These are phyloP conservation scores for Vaccinium vitisidaea DNA, from an alignment of 148 eudicot genomes.

Conservation along the genomic window DNA sequence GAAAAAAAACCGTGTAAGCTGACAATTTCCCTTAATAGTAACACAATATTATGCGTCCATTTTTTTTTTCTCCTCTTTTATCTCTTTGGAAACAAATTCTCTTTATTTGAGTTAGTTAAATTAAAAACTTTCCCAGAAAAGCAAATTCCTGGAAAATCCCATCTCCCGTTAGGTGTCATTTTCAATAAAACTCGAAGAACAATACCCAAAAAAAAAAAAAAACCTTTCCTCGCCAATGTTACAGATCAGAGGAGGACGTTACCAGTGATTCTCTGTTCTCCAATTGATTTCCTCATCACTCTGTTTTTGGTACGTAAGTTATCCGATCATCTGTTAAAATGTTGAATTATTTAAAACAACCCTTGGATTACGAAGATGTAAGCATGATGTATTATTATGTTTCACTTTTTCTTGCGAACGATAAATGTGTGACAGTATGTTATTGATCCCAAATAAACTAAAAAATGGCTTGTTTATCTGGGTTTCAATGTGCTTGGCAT, in stretches of 20 bases:
- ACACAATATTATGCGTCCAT: neutral
- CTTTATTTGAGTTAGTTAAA: neutral
- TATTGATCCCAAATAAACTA: neutral
- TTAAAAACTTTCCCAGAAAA: conserved; percentile 4
- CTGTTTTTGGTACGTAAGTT: neutral
- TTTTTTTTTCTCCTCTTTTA: neutral
- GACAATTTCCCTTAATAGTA: neutral
- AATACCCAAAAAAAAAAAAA: too few species aligned
- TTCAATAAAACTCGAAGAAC: neutral
- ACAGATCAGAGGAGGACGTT: neutral
- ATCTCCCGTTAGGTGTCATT: neutral
- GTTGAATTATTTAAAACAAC: neutral
- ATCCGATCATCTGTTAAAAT: neutral
- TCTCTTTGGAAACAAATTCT: too few species aligned
- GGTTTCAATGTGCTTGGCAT: neutral
- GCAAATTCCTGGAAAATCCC: neutral
- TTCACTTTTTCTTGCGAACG: neutral
- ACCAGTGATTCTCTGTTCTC: conserved; percentile 2
- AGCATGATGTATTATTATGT: neutral
- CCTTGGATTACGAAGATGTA: neutral
- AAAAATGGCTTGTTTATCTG: neutral
- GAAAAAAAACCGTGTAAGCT: neutral
- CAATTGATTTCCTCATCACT: neutral
- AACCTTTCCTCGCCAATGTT: neutral
- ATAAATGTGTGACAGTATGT: neutral